Evolutionary conservation across 1,139 yeast genomes (phyloP).

Genomic region (Hemisphaericaspora subhashii): DNA sequence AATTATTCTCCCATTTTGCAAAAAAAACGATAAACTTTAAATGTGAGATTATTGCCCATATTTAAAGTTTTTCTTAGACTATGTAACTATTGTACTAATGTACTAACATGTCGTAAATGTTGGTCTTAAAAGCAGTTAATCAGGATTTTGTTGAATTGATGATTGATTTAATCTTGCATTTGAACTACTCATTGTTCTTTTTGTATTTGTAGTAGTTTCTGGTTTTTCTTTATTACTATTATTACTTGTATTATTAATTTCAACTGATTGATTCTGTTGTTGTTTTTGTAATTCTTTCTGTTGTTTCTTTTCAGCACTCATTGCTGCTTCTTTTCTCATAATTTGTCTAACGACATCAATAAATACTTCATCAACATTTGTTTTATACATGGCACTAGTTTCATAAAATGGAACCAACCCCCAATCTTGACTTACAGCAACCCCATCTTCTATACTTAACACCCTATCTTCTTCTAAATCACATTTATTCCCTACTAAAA

Average conservation of each 20-base stretch:
- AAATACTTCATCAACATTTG: conserved; percentile 90
- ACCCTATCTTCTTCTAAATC: conserved; percentile 78
- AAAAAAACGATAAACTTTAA: no score
- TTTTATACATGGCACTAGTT: conserved; percentile 88
- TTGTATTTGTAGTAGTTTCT: neutral
- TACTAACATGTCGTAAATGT: no score
- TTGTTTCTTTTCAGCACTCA: conserved; percentile 48
- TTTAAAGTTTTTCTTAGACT: no score
- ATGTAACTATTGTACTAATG: no score
- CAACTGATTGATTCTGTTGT: conserved; percentile 8
- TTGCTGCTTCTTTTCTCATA: conserved; percentile 67
- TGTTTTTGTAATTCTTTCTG: conserved; percentile 22
- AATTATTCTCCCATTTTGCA: neutral
- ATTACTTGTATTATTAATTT: no score
- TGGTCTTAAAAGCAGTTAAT: no score
- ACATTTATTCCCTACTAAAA: conserved; percentile 84
- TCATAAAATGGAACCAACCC: conserved; percentile 90
- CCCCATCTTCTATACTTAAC: conserved; percentile 77
- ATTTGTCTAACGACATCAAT: conserved; percentile 87
- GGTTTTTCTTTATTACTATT: neutral
- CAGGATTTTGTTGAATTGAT: conserved; percentile 3
- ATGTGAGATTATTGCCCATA: no score
- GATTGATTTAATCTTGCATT: conserved; percentile 17
- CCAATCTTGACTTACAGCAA: conserved; percentile 79
- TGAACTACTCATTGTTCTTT: neutral